Conservation (phyloP, 306 rosid genomes). For the Fagus crenata region DNA sequence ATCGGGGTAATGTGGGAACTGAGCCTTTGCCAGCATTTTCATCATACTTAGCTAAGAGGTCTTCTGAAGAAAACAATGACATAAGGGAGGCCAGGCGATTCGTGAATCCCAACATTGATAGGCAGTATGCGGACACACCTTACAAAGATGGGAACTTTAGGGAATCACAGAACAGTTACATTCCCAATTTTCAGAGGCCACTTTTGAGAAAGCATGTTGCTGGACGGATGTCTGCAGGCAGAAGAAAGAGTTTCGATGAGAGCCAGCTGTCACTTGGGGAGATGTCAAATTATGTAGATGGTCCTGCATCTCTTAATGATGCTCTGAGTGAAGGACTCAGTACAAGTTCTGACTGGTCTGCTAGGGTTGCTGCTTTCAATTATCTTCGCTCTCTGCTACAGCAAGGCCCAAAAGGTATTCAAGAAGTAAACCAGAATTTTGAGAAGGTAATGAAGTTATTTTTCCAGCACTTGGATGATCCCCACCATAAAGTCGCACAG, state of each 20-base stretch:
- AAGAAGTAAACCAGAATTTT: slow-evolving; percentile 85
- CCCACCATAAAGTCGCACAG: slow-evolving; percentile 98
- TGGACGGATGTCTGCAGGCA: slow-evolving; percentile 75
- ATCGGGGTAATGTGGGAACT: slow-evolving; percentile 46
- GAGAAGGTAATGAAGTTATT: slow-evolving; percentile 99
- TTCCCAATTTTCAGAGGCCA: slow-evolving; percentile 98
- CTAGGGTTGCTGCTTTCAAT: slow-evolving; percentile 92
- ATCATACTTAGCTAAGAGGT: slow-evolving; percentile 60
- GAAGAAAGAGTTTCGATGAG: slow-evolving; percentile 93
- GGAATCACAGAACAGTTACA: slow-evolving; percentile 65
- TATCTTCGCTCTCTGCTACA: slow-evolving; percentile 81
- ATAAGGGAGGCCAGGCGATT: slow-evolving; percentile 67
- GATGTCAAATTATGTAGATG: slow-evolving; percentile 66
- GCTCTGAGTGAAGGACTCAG: slow-evolving; percentile 90
- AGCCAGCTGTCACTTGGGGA: slow-evolving; percentile 77
- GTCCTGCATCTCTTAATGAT: slow-evolving; percentile 82
- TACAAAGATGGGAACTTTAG: slow-evolving; percentile 71
- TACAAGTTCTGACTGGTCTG: slow-evolving; percentile 95
- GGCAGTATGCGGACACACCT: slow-evolving; percentile 64
- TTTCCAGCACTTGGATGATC: slow-evolving; percentile 98
- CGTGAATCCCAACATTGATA: slow-evolving; percentile 55
- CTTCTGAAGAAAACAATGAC: slow-evolving; percentile 60
- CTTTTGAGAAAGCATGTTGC: slow-evolving; percentile 75
- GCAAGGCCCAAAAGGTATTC: slow-evolving; percentile 90
- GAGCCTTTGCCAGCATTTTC: slow-evolving; percentile 60